A percentile compares a stretch with the other conserved stretches of the same genome.
Conservation (phyloP, 2,329 filamentous ascomycete species). For the Fusarium agapanthi region DNA sequence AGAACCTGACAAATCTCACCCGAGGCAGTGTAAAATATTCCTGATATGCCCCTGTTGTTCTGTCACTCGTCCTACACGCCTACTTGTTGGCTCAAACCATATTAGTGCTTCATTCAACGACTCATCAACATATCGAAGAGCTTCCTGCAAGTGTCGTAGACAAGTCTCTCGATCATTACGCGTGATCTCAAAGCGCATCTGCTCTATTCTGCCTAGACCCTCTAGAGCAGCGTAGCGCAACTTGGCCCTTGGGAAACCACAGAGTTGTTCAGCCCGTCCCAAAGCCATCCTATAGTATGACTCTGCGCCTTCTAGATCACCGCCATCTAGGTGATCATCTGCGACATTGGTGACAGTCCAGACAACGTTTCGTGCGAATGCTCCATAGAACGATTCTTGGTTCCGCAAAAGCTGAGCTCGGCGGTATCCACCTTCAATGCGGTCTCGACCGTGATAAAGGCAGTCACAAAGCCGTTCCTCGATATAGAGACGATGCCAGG, state of each 20-base stretch:
- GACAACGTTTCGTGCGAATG: not conserved
- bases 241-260: not conserved
- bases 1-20: not conserved
- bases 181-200: not conserved
- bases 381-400: not conserved
- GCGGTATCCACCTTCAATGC: not conserved
- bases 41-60: not conserved
- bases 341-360: not conserved
- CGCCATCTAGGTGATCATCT: not conserved
- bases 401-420: not conserved
- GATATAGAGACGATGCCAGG: not conserved
- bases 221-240: not conserved
- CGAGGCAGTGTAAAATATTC: not conserved
- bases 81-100: not conserved
- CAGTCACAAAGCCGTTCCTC: not conserved
- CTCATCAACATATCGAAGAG: not conserved
- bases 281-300: not conserved
- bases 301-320: not conserved
- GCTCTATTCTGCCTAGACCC: not conserved
- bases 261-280: not conserved
- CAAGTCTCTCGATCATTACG: not conserved
- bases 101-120: not conserved
- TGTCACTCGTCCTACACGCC: not conserved
- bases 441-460: not conserved
- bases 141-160: not conserved